Evolutionary conservation across 805 yeast genomes (phyloP), one percentile per base, ranked within the genome.

Genomic region (Candida arabinofermentans): DNA sequence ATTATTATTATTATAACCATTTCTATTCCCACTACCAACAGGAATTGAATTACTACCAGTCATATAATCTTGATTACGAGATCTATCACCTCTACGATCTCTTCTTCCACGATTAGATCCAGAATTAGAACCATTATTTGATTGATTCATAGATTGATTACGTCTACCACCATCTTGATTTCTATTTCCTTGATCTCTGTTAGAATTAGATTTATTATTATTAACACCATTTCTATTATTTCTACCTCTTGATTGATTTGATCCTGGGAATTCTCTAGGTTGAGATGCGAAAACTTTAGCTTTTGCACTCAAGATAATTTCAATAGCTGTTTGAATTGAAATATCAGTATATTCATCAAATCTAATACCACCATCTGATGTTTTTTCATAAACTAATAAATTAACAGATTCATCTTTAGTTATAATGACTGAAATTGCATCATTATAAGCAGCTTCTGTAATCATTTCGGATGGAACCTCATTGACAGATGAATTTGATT

Each of bases 291-390:
- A 53, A 27, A 54, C 57, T 43, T 70, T 75, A 4, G 72, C 73
- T 42, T 68, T 70, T 3, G 61, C 51, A n/a, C 58, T 51, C 26
- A 53, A 37, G 13, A 83, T 49, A 17, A 84, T 62, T 36, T 78
- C 79, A 12, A 82, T 73, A 0, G 90, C 90, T 34, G 77, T 83
- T 29, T 77, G 77, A 8, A 79, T 66, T 3, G 81, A 79, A n/a
- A 88, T 70, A 36, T 77, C 75, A 3, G 83, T 72, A 55, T 88
- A 89, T 56, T 89, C 96, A 54, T 88, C 96, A 59, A 84, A 90
- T 49, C 79, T 79, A 8, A 86, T 77, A 13, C 86, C 86, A 7
- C 89, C 90, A 53, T 79, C 83, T 0, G 76, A 62, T 1, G 83
- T 74, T 31, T 71, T 72, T 54, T 85, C 85, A 58, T 84, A 90